Conservation (phyloP, 257 asterid genomes). For the Penstemon davidsonii region DNA sequence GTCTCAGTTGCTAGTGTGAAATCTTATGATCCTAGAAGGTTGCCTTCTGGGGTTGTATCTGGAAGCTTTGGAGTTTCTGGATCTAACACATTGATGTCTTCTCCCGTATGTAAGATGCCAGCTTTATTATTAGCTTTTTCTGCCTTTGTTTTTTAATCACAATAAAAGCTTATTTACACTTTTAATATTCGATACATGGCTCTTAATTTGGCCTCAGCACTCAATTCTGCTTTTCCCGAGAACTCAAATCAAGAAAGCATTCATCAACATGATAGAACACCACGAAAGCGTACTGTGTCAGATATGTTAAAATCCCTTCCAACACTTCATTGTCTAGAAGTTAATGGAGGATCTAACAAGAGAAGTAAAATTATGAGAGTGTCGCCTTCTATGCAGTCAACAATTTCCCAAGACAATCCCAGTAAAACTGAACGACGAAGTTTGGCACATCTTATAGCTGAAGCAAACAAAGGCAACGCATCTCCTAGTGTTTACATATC, state of each 20-base stretch:
- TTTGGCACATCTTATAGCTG: constrained; percentile 73
- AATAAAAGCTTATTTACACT: constrained; percentile 13
- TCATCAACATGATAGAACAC: constrained; percentile 43
- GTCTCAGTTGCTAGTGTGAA: constrained; percentile 43
- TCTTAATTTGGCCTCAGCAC: constrained; percentile 51
- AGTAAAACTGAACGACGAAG: constrained; percentile 53
- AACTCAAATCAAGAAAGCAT: constrained; percentile 45
- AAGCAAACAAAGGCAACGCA: constrained; percentile 86
- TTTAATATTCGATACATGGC: constrained; percentile 23
- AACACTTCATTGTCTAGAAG: constrained; percentile 56
- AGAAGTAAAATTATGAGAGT: constrained; percentile 58
- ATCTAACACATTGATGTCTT: constrained; percentile 52
- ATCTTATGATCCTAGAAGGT: constrained; percentile 43
- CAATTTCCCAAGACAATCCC: constrained; percentile 47
- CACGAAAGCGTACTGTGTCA: constrained; percentile 71
- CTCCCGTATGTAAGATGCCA: constrained; percentile 68
- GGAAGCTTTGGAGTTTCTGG: constrained; percentile 48
- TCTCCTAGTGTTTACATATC: constrained; percentile 80
- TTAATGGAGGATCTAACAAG: constrained; percentile 51
- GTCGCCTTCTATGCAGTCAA: constrained; percentile 40
- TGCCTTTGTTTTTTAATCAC: constrained; percentile 24
- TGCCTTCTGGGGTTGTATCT: constrained; percentile 44
- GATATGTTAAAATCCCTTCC: constrained; percentile 75
- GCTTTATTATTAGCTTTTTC: constrained; percentile 21
- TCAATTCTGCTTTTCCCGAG: constrained; percentile 48